These are phyloP conservation scores for Trichoderma gamsii DNA, from an alignment of 495 filamentous ascomycete genomes.

Conservation along the genomic window DNA sequence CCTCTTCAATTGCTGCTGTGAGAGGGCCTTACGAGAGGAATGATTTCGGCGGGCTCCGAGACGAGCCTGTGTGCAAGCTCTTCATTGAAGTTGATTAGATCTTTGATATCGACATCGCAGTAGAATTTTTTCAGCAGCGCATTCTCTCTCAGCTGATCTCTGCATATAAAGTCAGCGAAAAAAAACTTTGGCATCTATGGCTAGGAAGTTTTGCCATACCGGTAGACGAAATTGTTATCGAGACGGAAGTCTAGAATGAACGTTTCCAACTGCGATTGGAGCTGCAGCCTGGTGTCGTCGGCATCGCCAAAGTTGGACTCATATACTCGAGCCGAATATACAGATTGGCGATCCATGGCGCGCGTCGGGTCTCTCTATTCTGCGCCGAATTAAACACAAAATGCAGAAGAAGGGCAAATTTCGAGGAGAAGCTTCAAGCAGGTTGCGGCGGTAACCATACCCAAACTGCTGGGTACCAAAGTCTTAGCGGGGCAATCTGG, in stretches of 20 bases:
- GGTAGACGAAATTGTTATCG: constrained; percentile 94
- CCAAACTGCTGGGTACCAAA: constrained; percentile 3
- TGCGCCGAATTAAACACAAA: neutral
- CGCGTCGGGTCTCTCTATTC: neutral
- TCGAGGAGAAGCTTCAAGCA: neutral
- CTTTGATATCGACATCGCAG: constrained; percentile 94
- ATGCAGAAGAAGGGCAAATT: neutral
- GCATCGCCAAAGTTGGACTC: constrained; percentile 52
- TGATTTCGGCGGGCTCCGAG: constrained; percentile 86
- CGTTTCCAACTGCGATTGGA: constrained; percentile 59
- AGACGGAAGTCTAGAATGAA: constrained; percentile 94
- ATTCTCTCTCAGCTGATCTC: constrained; percentile 95
- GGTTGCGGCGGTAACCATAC: neutral
- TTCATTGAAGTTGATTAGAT: constrained; percentile 94
- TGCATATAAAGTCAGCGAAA: constrained; percentile 32
- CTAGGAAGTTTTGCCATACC: constrained; percentile 43
- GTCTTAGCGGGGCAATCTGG: constrained; percentile 5
- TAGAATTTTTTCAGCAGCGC: constrained; percentile 90
- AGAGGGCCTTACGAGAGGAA: constrained; percentile 64
- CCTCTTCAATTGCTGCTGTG: neutral
- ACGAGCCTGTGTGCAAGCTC: constrained; percentile 88
- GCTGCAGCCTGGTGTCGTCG: constrained; percentile 50
- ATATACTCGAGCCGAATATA: constrained; percentile 76
- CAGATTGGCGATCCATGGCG: constrained; percentile 81
- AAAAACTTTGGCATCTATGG: neutral